These are phyloP conservation scores for Calonectria fujianensis DNA, from an alignment of 2,329 filamentous ascomycete genomes.

Conservation along the genomic window DNA sequence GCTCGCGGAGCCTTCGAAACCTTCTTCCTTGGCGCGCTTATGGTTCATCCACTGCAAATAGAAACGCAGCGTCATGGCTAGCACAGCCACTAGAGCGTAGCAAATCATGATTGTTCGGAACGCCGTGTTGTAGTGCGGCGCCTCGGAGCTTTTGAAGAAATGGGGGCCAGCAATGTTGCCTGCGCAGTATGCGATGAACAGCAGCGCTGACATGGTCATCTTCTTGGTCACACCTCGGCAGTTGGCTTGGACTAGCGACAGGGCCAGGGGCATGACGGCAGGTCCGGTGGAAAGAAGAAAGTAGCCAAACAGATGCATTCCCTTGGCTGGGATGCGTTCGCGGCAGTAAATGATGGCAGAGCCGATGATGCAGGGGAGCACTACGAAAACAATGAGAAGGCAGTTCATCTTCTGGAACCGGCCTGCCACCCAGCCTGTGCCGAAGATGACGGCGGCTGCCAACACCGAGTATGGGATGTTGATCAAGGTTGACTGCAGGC, in stretches of 20 bases:
- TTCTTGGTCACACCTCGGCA: slow-evolving; percentile 76
- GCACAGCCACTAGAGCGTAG: slow-evolving; percentile 69
- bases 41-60: slow-evolving; percentile 70
- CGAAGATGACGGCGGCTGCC: slow-evolving; percentile 67
- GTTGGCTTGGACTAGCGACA: slow-evolving; percentile 74
- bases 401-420: slow-evolving; percentile 71
- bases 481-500: slow-evolving; percentile 72
- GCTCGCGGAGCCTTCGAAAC: slow-evolving; percentile 60
- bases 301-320: slow-evolving; percentile 73
- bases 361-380: slow-evolving; percentile 71
- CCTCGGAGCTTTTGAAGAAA: slow-evolving; percentile 70
- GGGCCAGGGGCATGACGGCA: slow-evolving; percentile 71
- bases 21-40: slow-evolving; percentile 64
- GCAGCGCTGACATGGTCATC: slow-evolving; percentile 74
- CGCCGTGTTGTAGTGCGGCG: slow-evolving; percentile 71
- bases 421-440: slow-evolving; percentile 70
- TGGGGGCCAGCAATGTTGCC: slow-evolving; percentile 75
- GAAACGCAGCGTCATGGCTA: slow-evolving; percentile 65
- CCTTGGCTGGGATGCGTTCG: slow-evolving; percentile 59
- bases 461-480: slow-evolving; percentile 76
- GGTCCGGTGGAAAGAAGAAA: slow-evolving; percentile 74
- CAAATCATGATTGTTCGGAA: slow-evolving; percentile 75
- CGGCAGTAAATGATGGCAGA: slow-evolving; percentile 73
- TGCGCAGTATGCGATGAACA: slow-evolving; percentile 73
- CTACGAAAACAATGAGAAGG: slow-evolving; percentile 69